Conservation (phyloP, 495 filamentous ascomycete species). For the Trichoderma erinaceum region DNA sequence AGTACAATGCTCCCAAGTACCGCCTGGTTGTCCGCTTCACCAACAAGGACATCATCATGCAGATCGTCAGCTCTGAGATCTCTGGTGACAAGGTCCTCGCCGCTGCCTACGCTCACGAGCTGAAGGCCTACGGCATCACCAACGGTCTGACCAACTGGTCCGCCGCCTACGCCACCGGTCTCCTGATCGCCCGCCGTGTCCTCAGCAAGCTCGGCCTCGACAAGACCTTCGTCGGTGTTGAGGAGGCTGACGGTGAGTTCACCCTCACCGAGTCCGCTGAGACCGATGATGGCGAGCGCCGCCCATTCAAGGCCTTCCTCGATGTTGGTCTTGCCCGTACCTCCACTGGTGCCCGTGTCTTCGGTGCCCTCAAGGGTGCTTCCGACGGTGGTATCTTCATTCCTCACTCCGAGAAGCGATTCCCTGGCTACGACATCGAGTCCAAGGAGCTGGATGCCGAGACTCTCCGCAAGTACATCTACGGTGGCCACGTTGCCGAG, state of each 20-base stretch:
- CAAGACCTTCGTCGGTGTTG: constrained; percentile 84
- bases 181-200: constrained; percentile 91
- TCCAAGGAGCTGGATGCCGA: constrained; percentile 94
- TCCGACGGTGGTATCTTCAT: constrained; percentile 95
- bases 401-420: constrained; percentile 97
- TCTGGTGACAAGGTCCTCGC: constrained; percentile 92
- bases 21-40: constrained; percentile 99
- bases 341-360: constrained; percentile 95
- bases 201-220: constrained; percentile 94
- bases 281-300: constrained; percentile 75
- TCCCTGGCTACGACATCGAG: constrained; percentile 98
- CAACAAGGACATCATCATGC: constrained; percentile 97
- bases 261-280: constrained; percentile 86
- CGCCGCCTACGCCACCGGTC: constrained; percentile 91
- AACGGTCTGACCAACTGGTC: constrained; percentile 99
- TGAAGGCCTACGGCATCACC: constrained; percentile 91
- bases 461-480: constrained; percentile 97
- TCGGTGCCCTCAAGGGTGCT: constrained; percentile 99
- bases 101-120: constrained; percentile 94
- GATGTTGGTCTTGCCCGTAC: constrained; percentile 96
- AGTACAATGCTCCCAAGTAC: constrained; percentile 99
- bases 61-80: constrained; percentile 96
- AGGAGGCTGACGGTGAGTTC: constrained; percentile 93
- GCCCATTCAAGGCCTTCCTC: constrained; percentile 97
- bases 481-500: constrained; percentile 94